Evolutionary conservation across 2,329 filamentous ascomycete species (phyloP), one percentile per base, ranked within the genome.

Genomic region (Stachybotrys elegans): DNA sequence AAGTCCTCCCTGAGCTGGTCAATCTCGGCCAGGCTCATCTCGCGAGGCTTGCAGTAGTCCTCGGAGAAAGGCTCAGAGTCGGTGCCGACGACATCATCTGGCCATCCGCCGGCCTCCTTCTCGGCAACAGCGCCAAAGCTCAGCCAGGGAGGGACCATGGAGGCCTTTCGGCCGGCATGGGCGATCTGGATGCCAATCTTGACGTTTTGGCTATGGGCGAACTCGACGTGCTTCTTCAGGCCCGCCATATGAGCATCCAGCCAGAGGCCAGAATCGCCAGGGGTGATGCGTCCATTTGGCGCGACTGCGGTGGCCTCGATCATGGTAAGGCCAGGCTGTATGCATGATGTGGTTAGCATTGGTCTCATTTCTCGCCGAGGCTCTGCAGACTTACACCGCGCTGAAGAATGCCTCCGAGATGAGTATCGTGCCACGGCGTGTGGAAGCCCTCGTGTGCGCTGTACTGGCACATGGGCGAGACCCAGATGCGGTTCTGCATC

Each of bases 121-220:
- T 63, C 65, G 14, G 46, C 46, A 4, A 23, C 20, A 6, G 38
- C 38, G 49, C 76, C 66, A 5, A 73, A 69, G 73, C 73, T 77
- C 86, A 87, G 60, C 81, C 83, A 88, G 1, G 76, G 76, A 0
- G 78, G 71, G 8, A 76, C 58, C 3, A 67, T 75, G 56, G 67
- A 72, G 1, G 75, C 76, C 60, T 83, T 83, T 41, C 79, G 70
- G 3, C 88, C 88, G 1, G 86, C 87, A 57, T 93, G 88, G 2
- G 67, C 84, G 6, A 92, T 72, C 65, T 93, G 86, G 45, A 90
- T 81, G 25, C 75, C 84, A 40, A 88, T 79, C 38, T 82, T 75
- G 57, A 84, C 81, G 57, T 68, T 71, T 48, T 76, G 72, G 23
- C 61, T 60, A 55, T 75, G 74, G 4, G 71, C 63, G 45, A 86